Percentiles rank a stretch among this genome's conserved stretches.
Evolutionary conservation across 192 early-diverging fungal genomes (phyloP).

Genomic region (Coemansia sp.): DNA sequence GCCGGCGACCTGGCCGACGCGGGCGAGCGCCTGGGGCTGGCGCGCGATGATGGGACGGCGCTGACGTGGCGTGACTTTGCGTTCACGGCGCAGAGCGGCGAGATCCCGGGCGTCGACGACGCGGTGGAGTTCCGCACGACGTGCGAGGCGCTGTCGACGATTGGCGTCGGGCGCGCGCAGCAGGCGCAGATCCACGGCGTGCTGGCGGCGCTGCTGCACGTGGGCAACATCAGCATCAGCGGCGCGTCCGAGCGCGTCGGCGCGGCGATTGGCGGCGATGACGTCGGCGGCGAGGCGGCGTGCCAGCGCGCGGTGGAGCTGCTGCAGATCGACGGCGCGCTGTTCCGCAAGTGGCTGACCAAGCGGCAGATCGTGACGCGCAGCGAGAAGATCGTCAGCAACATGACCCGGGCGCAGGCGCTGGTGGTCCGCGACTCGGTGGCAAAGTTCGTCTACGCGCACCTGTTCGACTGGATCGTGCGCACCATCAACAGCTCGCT

Average conservation of each 20-base stretch:
- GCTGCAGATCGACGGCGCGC: constrained; percentile 72
- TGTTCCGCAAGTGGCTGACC: constrained; percentile 93
- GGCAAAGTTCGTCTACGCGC: constrained; percentile 95
- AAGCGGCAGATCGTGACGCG: constrained; percentile 91
- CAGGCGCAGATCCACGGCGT: constrained; percentile 92
- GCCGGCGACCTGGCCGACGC: constrained; percentile 45
- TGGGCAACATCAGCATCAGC: constrained; percentile 91
- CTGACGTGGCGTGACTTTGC: constrained; percentile 71
- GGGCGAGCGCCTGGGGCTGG: constrained; percentile 25
- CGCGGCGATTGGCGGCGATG: constrained; percentile 74
- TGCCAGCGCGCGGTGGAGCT: constrained; percentile 68
- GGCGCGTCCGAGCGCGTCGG: constrained; percentile 62
- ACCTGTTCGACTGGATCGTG: constrained; percentile 96
- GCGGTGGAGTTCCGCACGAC: constrained; percentile 89
- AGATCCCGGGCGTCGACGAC: constrained; percentile 87
- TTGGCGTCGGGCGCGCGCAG: constrained; percentile 78
- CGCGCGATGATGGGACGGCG: background rate
- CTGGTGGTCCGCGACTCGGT: constrained; percentile 85
- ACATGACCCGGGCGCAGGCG: constrained; percentile 72
- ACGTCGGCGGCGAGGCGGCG: constrained; percentile 54
- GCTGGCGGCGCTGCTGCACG: constrained; percentile 88
- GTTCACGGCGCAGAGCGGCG: constrained; percentile 84
- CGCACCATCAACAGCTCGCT: constrained; percentile 85
- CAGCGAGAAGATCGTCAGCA: constrained; percentile 88
- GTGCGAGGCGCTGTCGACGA: constrained; percentile 76